These are phyloP conservation scores for Periconia macrospinosa DNA, from an alignment of 2,329 filamentous ascomycete species.

Conservation along the genomic window DNA sequence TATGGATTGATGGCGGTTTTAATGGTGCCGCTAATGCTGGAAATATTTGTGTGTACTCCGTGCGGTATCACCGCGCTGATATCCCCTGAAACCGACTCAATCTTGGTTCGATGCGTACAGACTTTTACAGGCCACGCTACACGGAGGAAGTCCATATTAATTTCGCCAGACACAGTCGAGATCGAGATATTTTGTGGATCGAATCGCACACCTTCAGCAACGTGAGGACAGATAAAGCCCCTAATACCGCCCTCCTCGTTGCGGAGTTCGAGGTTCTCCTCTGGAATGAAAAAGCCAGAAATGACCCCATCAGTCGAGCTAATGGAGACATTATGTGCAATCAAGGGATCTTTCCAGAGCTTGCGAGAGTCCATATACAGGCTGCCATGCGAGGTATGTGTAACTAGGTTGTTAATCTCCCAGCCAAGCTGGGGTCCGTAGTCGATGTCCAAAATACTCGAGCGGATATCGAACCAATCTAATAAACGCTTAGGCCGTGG, in stretches of 20 bases:
- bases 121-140: constrained; percentile 5
- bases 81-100: constrained; percentile 9
- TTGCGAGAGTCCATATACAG: constrained; percentile 1
- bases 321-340: constrained; percentile 14
- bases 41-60: constrained; percentile 14
- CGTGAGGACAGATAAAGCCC: constrained; percentile 3
- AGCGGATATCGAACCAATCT: constrained; percentile 12
- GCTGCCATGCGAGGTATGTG: constrained; percentile 14
- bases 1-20: constrained; percentile 7
- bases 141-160: constrained; percentile 2
- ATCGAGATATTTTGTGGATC: constrained; percentile 12
- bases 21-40: constrained; percentile 8
- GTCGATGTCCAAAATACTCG: constrained; percentile 9
- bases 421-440: constrained; percentile 10
- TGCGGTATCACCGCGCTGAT: constrained; percentile 9
- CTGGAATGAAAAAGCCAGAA: constrained; percentile 9
- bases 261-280: constrained; percentile 13
- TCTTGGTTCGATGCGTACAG: constrained; percentile 12
- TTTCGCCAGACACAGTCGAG: constrained; percentile 8
- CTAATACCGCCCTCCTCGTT: constrained; percentile 11
- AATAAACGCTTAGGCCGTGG: constrained; percentile 6
- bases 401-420: constrained; percentile 16
- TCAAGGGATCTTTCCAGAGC: constrained; percentile 6
- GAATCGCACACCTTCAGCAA: neutral
- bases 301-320: constrained; percentile 11